These are phyloP conservation scores for Amylostereum chailletii DNA, from an alignment of 1,284 basidiomycete genomes.

Conservation along the genomic window DNA sequence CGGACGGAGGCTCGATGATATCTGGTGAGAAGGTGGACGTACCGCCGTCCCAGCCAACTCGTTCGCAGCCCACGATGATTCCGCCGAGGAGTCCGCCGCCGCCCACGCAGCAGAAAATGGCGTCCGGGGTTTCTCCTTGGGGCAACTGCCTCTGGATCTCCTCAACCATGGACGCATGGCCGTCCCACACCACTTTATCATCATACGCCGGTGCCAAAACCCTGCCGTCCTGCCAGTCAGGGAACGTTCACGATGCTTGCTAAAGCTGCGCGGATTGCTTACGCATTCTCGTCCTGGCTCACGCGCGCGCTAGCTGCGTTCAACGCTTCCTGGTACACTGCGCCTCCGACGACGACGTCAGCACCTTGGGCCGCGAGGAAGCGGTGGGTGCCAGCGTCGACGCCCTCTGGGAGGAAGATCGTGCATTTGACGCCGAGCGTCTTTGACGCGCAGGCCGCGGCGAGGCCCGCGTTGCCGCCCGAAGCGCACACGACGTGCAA, in stretches of 20 bases:
- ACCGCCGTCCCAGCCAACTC: slow-evolving; percentile 60
- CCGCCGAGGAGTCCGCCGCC: slow-evolving; percentile 66
- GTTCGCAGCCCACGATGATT: slow-evolving; percentile 53
- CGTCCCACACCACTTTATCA: slow-evolving; percentile 58
- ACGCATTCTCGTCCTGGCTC: slow-evolving; percentile 41
- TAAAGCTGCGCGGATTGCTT: slow-evolving; percentile 18
- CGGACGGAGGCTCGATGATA: background rate
- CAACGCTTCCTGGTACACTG: slow-evolving; percentile 49
- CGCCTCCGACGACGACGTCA: slow-evolving; percentile 43
- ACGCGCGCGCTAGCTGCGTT: slow-evolving; percentile 36
- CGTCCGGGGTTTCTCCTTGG: slow-evolving; percentile 40
- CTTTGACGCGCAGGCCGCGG: slow-evolving; percentile 54
- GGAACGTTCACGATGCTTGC: background rate
- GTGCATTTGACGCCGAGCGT: slow-evolving; percentile 49
- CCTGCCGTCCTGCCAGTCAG: slow-evolving; percentile 22
- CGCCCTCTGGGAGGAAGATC: slow-evolving; percentile 53
- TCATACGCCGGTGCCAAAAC: slow-evolving; percentile 65
- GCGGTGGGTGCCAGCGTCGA: slow-evolving; percentile 36
- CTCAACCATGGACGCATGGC: slow-evolving; percentile 60
- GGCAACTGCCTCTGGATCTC: slow-evolving; percentile 51
- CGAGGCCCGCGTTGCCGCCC: slow-evolving; percentile 66
- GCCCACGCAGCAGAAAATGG: slow-evolving; percentile 70
- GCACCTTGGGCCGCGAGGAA: slow-evolving; percentile 45
- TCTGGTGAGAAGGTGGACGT: slow-evolving; percentile 14
- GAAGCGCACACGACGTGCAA: slow-evolving; percentile 63